A percentile compares a stretch with the other conserved stretches of the same genome.
phyloP scores from a whole-genome alignment of 2,329 filamentous ascomycete genomes.

The Pseudogymnoascus sp. region DNA sequence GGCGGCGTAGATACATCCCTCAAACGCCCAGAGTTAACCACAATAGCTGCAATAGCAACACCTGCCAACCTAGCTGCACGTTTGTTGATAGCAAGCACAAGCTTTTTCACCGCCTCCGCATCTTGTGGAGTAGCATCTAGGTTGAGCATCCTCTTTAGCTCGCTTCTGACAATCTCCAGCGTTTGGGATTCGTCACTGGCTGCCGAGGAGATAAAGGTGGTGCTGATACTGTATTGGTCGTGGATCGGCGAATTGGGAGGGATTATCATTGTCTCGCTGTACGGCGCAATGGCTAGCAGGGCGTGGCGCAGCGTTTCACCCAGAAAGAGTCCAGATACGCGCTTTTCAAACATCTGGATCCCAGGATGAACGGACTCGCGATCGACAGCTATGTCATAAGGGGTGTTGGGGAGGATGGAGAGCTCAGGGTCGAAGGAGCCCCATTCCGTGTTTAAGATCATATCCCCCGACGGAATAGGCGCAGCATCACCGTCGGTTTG shows the following conservation, averaged over 20 bases:
- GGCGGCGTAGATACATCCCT: conserved; percentile 53
- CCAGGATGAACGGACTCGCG: conserved; percentile 78
- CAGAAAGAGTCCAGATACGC: conserved; percentile 95
- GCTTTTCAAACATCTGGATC: conserved; percentile 98
- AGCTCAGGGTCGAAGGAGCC: conserved; percentile 95
- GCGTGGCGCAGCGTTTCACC: conserved; percentile 83
- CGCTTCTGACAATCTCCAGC: conserved; percentile 64
- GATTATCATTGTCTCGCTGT: conserved; percentile 68
- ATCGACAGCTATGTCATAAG: conserved; percentile 75
- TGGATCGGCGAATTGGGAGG: conserved; percentile 58
- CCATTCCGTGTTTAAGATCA: conserved; percentile 99
- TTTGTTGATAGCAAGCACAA: conserved; percentile 75
- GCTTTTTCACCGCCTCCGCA: conserved; percentile 75
- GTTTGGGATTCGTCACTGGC: conserved; percentile 70
- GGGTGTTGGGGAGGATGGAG: conserved; percentile 75
- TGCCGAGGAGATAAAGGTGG: conserved; percentile 77
- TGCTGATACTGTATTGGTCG: conserved; percentile 83
- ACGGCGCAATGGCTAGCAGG: conserved; percentile 61
- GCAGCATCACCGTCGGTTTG: conserved; percentile 59
- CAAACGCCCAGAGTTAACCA: conserved; percentile 70
- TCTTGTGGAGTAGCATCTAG: conserved; percentile 75
- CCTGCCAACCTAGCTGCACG: conserved; percentile 82
- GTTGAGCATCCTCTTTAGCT: conserved; percentile 66
- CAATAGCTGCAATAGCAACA: conserved; percentile 76
- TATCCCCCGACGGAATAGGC: conserved; percentile 74